Evolutionary conservation across 306 rosid genomes (phyloP), one percentile per base, ranked within the genome.

Genomic region (Pterocarpus macrocarpus): DNA sequence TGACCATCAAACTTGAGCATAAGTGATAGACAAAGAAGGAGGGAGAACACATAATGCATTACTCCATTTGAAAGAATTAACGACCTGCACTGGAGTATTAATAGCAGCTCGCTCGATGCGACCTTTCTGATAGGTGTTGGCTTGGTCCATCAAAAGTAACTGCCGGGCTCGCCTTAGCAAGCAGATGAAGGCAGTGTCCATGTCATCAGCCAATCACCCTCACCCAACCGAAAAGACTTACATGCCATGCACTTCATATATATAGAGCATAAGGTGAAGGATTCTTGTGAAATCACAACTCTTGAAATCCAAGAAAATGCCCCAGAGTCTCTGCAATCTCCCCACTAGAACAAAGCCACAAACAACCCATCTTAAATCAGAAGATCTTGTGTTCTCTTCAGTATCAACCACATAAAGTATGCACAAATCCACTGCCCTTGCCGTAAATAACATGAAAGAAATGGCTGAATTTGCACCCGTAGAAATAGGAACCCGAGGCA

Each of bases 31-130:
- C 72, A 76, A 67, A 77, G 65, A 47, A 67, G 28, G 28, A 71
- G 30, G 15, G 69, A 1, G 64, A 3, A 39, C 44, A 68, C 41
- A 6, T 66, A 66, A 43, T 44, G 75, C 35, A 78, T 69, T 71
- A 44, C 49, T 64, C 28, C 55, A 78, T 53, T 76, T 13, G 45
- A 80, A 57, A 82, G 75, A 82, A 33, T 52, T 78, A 74, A 56
- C 34, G 66, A 92, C 98, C 98, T 92, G 98, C 82, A 94, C 98
- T 3, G 97, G 97, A 17, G 98, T 94, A 80, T 94, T 94, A 63
- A 94, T 92, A 80, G 97, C 98, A 82, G 98, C 98, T 80, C 97
- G 87, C 81, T 92, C 98, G 39, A 94, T 91, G 85, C 92, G 98
- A 66, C 94, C 96, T 85, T 85, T 91, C 80, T 85, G 98, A 82